Conservation (phyloP, 108 stramenopile genomes). For the Epithemia pelagica region DNA sequence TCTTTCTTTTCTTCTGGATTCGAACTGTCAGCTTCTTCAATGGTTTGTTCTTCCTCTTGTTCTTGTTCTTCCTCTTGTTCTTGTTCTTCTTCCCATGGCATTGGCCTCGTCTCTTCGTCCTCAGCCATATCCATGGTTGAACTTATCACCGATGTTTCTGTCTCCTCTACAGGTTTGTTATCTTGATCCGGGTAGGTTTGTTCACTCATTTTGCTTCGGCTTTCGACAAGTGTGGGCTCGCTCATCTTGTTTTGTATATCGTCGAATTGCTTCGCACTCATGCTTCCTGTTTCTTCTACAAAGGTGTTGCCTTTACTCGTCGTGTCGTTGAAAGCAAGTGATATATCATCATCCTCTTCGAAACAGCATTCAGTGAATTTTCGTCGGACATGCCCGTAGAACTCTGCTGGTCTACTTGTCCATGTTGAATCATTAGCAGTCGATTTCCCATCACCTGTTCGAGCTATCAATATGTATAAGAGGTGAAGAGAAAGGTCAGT, state of each 20-base stretch:
- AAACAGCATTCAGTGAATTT: neutral
- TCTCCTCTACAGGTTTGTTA: neutral
- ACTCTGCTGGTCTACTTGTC: neutral
- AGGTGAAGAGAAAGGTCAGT: no score
- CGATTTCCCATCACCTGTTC: neutral
- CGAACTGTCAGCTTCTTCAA: neutral
- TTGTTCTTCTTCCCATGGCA: no score
- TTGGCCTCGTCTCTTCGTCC: neutral
- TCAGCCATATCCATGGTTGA: neutral
- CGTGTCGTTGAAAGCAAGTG: neutral
- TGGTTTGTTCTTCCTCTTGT: neutral
- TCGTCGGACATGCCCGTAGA: neutral
- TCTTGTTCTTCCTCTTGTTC: neutral
- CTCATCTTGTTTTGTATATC: neutral
- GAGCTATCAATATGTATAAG: no score
- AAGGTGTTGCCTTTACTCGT: neutral
- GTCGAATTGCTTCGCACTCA: neutral
- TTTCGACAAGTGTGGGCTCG: neutral
- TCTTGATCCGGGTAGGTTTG: neutral
- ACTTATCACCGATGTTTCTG: neutral
- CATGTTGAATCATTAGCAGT: neutral
- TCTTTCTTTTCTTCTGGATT: neutral
- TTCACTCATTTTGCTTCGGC: neutral
- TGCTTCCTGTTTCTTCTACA: neutral
- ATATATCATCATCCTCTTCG: neutral